Conservation (phyloP, 352 stramenopile genomes). For the Phytophthora uliginosa region DNA sequence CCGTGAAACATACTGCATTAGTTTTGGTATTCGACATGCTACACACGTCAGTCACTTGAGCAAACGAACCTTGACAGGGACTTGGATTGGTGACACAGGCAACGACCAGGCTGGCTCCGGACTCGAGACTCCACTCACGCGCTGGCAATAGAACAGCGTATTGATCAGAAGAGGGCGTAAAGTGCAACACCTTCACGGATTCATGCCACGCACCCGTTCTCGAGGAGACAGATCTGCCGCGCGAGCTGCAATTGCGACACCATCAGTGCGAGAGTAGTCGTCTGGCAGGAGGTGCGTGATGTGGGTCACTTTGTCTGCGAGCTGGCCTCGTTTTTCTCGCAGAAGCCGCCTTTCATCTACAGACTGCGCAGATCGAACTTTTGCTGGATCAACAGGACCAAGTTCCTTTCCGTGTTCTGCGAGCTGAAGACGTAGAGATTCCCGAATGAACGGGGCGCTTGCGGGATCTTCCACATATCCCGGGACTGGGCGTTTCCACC, state of each 20-base stretch:
- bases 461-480: conserved; percentile 72
- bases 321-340: conserved; percentile 40
- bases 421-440: conserved; percentile 62
- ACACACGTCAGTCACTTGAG: background rate
- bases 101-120: conserved; percentile 35
- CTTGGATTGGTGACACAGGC: conserved; percentile 63
- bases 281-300: conserved; percentile 45
- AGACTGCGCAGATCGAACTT: conserved; percentile 47
- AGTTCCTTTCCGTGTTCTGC: conserved; percentile 37
- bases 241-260: conserved; percentile 29
- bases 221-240: conserved; percentile 53
- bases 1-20: background rate
- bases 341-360: conserved; percentile 45
- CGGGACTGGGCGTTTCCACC: conserved; percentile 59
- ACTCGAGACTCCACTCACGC: conserved; percentile 10
- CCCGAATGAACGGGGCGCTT: conserved; percentile 37
- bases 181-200: background rate
- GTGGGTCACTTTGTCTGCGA: conserved; percentile 59
- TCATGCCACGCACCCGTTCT: conserved; percentile 40
- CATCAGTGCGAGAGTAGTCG: conserved; percentile 39
- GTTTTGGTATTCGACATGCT: background rate
- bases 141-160: conserved; percentile 6
- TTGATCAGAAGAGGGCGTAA: background rate
- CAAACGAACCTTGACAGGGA: conserved; percentile 29
- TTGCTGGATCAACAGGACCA: conserved; percentile 57